Base-by-base conservation (phyloP, 257 asterid species). In the Solanum chiquidenum region DNA sequence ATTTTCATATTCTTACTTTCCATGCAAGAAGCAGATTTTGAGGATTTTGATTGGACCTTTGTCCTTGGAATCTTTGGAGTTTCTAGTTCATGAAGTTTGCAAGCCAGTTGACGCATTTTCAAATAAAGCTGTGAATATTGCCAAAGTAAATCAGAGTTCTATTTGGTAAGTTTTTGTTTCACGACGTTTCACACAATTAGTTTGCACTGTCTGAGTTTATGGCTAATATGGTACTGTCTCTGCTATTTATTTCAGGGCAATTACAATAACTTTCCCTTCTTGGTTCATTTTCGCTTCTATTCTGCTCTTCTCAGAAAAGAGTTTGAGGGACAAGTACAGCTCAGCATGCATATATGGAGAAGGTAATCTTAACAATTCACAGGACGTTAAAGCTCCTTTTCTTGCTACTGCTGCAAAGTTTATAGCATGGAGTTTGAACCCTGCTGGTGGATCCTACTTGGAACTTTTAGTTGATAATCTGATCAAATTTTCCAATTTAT, bases 351-450 rank as follows among this genome's bases (percentile, higher is more conserved):
- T 83, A 34, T 68, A 27, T 83, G 86, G 85, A 38, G 87, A 89
- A 44, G 40, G 79, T 38, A 85, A 91, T 71, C 80, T 87, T 83
- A 88, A 84, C 83, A 72, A 86, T 73, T 79, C 86, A 74, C 71
- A 87, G 88, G 90, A 76, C 71, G 87, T 55, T 40, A 89, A 91
- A 80, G 82, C 76, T 86, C 87, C 93, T 83, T 88, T 88, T 90
- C 89, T 89, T 71, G 87, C 89, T 37, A 91, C 83, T 42, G 96
- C 98, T 38, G 96, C 96, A 76, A 91, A 91, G 86, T 94, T 90
- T 84, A 90, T 94, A 82, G 96, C 97, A 27, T 95, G 98, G 98
- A 87, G 93, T 89, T 89, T 94, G 89, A 88, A 88, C 90, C 98
- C 98, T 76, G 42, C 86, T 37, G 88, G 86, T 35, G 91, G 92